Evolutionary conservation across 1,284 basidiomycete species (phyloP).

Genomic region (Tilletia setariae): DNA sequence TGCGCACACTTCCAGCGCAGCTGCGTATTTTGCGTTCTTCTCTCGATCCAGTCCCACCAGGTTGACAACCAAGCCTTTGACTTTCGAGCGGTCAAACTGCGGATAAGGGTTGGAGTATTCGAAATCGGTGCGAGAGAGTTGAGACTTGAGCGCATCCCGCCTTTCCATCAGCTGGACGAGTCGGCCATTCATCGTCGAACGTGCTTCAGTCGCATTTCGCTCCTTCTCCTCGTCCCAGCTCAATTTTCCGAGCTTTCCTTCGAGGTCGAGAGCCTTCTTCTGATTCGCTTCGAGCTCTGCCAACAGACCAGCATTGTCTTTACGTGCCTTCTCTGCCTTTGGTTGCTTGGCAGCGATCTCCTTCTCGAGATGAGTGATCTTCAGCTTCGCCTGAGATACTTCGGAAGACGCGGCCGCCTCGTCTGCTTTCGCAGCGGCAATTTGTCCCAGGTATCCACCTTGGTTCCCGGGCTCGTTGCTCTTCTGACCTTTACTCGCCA

Average conservation of each 20-base stretch:
- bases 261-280: slow-evolving; percentile 62
- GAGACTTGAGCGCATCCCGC: slow-evolving; percentile 69
- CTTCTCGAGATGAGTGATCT: slow-evolving; percentile 73
- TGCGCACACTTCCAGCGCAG: slow-evolving; percentile 89
- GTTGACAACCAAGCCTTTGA: slow-evolving; percentile 70
- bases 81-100: slow-evolving; percentile 78
- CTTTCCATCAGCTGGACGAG: slow-evolving; percentile 67
- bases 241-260: slow-evolving; percentile 63
- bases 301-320: slow-evolving; percentile 71
- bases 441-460: slow-evolving; percentile 86
- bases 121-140: slow-evolving; percentile 75
- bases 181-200: slow-evolving; percentile 63
- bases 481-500: slow-evolving; percentile 61
- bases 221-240: slow-evolving; percentile 81
- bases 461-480: slow-evolving; percentile 61
- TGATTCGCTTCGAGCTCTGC: slow-evolving; percentile 58
- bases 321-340: slow-evolving; percentile 78
- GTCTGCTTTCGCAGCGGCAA: slow-evolving; percentile 78
- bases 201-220: slow-evolving; percentile 62
- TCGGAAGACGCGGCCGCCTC: slow-evolving; percentile 76
- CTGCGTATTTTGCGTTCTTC: slow-evolving; percentile 66
- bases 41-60: slow-evolving; percentile 71
- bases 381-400: slow-evolving; percentile 76
- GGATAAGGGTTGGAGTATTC: slow-evolving; percentile 74
- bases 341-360: slow-evolving; percentile 76